phyloP scores from a whole-genome alignment of 1,139 yeast species.

The Pichia sp. region DNA sequence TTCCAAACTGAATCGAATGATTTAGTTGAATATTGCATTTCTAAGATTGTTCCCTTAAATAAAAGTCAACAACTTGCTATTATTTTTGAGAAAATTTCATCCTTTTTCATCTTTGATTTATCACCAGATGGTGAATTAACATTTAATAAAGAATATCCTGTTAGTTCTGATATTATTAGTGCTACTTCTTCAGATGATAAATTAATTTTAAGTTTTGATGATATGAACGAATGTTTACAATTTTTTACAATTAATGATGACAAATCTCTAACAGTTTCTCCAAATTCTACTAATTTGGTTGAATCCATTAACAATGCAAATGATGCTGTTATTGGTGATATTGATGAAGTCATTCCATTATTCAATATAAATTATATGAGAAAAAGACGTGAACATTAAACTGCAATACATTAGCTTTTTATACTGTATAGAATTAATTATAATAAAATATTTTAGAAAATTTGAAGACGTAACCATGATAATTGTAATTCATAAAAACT shows the following conservation, averaged over 20 bases:
- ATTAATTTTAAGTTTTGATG: slow-evolving; percentile 29
- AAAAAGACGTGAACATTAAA: slow-evolving; percentile 72
- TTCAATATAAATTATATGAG: slow-evolving; percentile 60
- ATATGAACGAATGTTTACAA: slow-evolving; percentile 33
- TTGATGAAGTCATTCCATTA: slow-evolving; percentile 52
- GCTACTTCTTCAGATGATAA: slow-evolving; percentile 19
- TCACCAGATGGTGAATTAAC: slow-evolving; percentile 28
- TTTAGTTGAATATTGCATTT: slow-evolving; percentile 47
- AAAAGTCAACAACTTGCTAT: slow-evolving; percentile 26
- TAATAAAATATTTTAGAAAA: too few relatives aligned
- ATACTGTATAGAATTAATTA: background rate
- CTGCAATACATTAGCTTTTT: background rate
- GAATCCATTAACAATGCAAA: slow-evolving; percentile 18
- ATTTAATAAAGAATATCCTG: slow-evolving; percentile 30
- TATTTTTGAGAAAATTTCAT: slow-evolving; percentile 24
- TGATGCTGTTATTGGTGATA: slow-evolving; percentile 25
- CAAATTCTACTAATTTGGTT: slow-evolving; percentile 19
- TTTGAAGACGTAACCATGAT: too few relatives aligned
- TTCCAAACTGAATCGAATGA: slow-evolving; percentile 50
- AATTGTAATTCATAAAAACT: slow-evolving; percentile 16
- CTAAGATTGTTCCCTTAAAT: slow-evolving; percentile 37
- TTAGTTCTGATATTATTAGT: slow-evolving; percentile 20
- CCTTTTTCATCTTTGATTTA: slow-evolving; percentile 22
- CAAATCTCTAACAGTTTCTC: slow-evolving; percentile 32
- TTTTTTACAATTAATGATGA: slow-evolving; percentile 39